A percentile compares a stretch with the other conserved stretches of the same genome.
Conservation (phyloP, 2,329 filamentous ascomycete species). For the Colletotrichum theobromicola region DNA sequence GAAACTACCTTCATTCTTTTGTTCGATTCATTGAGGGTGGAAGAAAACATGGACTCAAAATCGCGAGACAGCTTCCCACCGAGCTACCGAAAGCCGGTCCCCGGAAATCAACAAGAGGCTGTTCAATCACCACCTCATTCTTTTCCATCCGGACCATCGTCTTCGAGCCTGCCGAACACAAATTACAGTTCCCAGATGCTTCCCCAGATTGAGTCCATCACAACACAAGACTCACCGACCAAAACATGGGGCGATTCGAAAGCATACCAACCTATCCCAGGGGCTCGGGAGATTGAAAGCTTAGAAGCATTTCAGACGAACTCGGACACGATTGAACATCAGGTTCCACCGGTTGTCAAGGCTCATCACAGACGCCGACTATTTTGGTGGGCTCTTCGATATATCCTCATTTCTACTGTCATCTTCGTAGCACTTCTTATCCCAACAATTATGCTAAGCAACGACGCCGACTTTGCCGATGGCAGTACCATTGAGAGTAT, state of each 20-base stretch:
- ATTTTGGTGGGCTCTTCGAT: slow-evolving; percentile 24
- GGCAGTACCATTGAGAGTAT: slow-evolving; percentile 5
- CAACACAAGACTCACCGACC: background rate
- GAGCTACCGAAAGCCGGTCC: background rate
- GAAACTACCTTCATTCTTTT: background rate
- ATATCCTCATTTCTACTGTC: slow-evolving; percentile 19
- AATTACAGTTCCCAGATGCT: background rate
- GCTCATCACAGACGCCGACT: background rate
- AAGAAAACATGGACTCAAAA: background rate
- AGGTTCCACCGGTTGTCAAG: background rate
- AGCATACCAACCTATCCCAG: background rate
- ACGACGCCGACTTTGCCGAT: slow-evolving; percentile 13
- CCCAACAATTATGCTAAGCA: slow-evolving; percentile 23
- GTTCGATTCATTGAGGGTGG: background rate
- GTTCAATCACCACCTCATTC: background rate
- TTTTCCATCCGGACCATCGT: background rate
- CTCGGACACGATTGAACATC: background rate
- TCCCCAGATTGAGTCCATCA: background rate
- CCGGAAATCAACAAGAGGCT: background rate
- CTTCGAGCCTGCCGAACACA: background rate
- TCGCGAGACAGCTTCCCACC: background rate
- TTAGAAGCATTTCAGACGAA: background rate
- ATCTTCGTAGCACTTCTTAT: slow-evolving; percentile 23
- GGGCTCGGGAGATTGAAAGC: background rate
- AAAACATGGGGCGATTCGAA: background rate